phyloP scores from a whole-genome alignment of 768 basidiomycete species.

The Neoboletus subvelutipes region DNA sequence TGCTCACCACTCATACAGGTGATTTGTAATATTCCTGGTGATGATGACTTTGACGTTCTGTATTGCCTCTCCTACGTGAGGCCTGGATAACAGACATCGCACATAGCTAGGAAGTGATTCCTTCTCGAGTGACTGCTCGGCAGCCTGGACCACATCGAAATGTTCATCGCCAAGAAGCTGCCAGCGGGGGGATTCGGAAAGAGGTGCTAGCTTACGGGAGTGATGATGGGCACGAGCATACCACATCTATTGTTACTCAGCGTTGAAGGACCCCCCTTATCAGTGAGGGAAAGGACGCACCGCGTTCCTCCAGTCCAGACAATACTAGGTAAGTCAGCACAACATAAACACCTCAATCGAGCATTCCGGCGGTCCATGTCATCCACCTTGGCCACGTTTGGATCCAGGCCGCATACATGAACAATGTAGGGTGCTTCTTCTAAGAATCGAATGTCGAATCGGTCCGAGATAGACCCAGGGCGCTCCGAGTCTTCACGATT shows the following conservation, averaged over 20 bases:
- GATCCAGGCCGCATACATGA: no score
- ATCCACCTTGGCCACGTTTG: no score
- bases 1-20: not conserved
- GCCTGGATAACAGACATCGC: constrained; percentile 5
- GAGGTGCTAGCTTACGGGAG: no score
- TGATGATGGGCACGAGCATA: not conserved
- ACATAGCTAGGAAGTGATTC: fast-evolving
- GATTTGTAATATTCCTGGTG: no score
- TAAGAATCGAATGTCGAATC: no score
- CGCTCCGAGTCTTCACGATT: not conserved
- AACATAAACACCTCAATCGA: no score
- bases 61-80: not conserved
- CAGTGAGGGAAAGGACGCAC: not conserved
- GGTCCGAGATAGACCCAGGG: not conserved
- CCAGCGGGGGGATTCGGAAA: not conserved
- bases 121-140: not conserved
- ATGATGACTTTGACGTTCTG: no score
- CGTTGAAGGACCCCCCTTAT: not conserved
- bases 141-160: not conserved
- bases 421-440: no score
- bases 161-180: not conserved
- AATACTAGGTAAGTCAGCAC: not conserved
- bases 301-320: constrained; percentile 8
- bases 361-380: no score
- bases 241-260: not conserved